Evolutionary conservation across 257 asterid genomes (phyloP), one percentile per base, ranked within the genome.

Genomic region (Marsdenia floribunda): DNA sequence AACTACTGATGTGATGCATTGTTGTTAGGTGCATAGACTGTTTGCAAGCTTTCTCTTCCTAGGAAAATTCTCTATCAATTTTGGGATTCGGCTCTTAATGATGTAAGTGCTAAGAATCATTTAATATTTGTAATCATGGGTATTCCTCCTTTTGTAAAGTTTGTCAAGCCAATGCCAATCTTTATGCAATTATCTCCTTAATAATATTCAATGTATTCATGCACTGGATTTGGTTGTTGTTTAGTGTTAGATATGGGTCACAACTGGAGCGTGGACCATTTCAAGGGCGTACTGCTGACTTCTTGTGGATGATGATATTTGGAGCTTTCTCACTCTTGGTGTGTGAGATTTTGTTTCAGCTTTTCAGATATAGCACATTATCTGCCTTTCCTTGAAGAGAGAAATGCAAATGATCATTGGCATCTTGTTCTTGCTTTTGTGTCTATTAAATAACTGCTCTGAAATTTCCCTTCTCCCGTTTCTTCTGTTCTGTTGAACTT

Each of bases 221-320:
- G 68, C 63, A 38, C n/a, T 53, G 11, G 24, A 26, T 38, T 71
- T 73, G 37, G 70, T 72, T 76, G 42, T 71, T 82, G 77, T 71
- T 79, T 83, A 95, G 99, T 89, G 98, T 96, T 75, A 89, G 99
- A 86, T 95, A 95, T 76, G 99, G 99, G 75, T 96, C 90, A 82
- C 99, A 92, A 83, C 89, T 95, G 77, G 99, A 95, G 82, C 82
- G 67, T 75, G 98, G 92, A 77, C 96, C 98, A 61, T 95, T 90
- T 74, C 81, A 87, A 81, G 86, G 96, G 73, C 98, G 98, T 78
- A 90, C 98, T 64, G 96, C 99, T 54, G 99, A 95, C 86, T 95
- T 95, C 86, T 83, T 95, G 88, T 92, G 98, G 98, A 95, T 95
- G 99, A 87, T 95, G 96, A 69, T 95, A 75, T 88, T 92, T 86